phyloP scores from a whole-genome alignment of 257 asterid species.

The Sherardia arvensis region DNA sequence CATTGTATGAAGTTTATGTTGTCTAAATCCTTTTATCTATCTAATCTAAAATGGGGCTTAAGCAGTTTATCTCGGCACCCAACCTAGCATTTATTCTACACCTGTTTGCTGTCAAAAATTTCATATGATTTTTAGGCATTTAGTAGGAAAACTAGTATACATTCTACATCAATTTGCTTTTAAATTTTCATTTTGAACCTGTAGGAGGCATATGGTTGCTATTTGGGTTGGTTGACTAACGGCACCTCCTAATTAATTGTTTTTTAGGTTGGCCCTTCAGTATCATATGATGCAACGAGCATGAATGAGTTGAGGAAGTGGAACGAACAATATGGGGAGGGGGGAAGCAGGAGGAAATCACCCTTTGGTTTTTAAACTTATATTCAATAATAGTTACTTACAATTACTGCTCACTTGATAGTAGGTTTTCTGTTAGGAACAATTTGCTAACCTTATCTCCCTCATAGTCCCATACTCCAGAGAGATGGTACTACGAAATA shows the following conservation, averaged over 20 bases:
- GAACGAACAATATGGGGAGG: constrained; percentile 98
- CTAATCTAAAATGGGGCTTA: background rate
- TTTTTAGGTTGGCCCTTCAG: constrained; percentile 92
- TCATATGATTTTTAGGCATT: background rate
- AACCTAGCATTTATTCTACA: too few species aligned
- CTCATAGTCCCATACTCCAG: background rate
- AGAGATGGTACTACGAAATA: background rate
- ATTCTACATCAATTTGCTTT: background rate
- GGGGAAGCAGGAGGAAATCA: constrained; percentile 83
- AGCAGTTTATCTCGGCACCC: background rate
- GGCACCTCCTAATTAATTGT: constrained; percentile 5
- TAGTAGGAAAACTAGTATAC: background rate
- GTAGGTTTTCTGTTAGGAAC: background rate
- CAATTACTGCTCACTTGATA: too few species aligned
- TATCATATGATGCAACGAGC: constrained; percentile 86
- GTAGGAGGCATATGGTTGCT: background rate
- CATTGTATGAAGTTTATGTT: background rate
- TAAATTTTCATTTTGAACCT: background rate
- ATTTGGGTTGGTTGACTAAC: background rate
- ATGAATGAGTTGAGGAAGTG: constrained; percentile 95
- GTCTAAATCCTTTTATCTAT: background rate
- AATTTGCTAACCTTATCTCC: background rate
- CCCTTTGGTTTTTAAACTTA: constrained; percentile 69
- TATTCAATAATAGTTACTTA: background rate
- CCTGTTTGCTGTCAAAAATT: background rate